Base-by-base conservation (phyloP, 768 basidiomycete species). In the Collybia mongolica region DNA sequence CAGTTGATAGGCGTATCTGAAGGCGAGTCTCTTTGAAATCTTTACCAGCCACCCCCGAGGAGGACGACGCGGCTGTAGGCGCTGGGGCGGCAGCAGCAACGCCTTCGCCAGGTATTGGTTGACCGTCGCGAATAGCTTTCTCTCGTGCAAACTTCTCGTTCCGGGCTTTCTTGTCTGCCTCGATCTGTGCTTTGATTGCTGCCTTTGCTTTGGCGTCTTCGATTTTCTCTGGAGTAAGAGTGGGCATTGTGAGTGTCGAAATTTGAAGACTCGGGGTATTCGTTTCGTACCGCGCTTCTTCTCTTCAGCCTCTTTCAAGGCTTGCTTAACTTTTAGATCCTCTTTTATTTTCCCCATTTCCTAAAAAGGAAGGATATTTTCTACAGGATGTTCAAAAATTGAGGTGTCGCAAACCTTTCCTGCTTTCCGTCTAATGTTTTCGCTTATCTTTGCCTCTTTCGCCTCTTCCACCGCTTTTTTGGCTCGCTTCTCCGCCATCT, bases 181-280 rank as follows among this genome's bases (percentile, higher is more conserved):
- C 94, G 56, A 98, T 97, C 65, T 97, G 94, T 0, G 89, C 91
- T 64, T 93, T 93, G 62, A 98, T 75, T 0, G 90, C 89, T 2
- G 90, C 91, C 54, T 74, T 84, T 1, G 93, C 95, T 60, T 84
- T 86, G 9, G 85, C 84, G 43, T 98, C 96, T 45, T 88, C 90
- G 36, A 92, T 62, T 72, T 98, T 98, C 60, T 98, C 96, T 95
- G 60, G 6, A 22, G 2, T 37, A 20, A 41, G 24, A 29, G 9
- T 51, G 6, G 48, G 35, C 20, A 39, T 17, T 24, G 22, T 11
- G 45, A 32, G 32, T 6, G 32, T 32, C 5, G 22, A 23, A 44
- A 54, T 12, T n/a, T 6, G 11, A 32, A 32, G 32, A 32, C 11
- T 26, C 3, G 24, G 7, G 3, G 32, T 11, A 32, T 32, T 12